phyloP scores from a whole-genome alignment of 306 rosid species.

The Malus sylvestris region DNA sequence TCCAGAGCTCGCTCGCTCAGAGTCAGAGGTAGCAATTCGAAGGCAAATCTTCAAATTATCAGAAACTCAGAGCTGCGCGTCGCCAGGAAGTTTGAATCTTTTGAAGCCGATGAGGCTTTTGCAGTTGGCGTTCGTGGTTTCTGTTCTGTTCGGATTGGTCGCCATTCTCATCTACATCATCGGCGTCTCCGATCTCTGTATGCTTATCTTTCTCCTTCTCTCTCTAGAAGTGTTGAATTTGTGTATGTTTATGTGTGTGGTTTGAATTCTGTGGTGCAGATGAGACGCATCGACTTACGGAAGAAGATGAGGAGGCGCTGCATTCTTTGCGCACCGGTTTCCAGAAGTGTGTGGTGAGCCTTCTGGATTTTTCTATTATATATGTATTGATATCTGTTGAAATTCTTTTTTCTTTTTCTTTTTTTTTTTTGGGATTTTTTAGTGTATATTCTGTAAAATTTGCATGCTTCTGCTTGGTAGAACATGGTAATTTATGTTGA shows the following conservation, averaged over 20 bases:
- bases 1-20: background rate
- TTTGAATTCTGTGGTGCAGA: constrained; percentile 27
- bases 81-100: background rate
- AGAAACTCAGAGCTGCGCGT: background rate
- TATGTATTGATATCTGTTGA: background rate
- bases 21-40: background rate
- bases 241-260: background rate
- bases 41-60: background rate
- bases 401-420: background rate
- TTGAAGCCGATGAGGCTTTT: constrained; percentile 34
- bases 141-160: constrained; percentile 42
- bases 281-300: constrained; percentile 38
- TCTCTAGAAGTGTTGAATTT: background rate
- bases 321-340: constrained; percentile 54
- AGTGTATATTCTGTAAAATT: background rate
- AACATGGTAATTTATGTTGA: background rate
- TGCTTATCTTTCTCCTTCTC: constrained; percentile 5
- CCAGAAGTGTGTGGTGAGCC: constrained; percentile 86
- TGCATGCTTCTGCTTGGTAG: background rate
- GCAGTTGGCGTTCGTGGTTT: constrained; percentile 30
- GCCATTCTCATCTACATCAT: constrained; percentile 47
- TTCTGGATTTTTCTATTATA: background rate
- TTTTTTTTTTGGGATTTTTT: background rate
- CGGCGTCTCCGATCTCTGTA: constrained; percentile 42
- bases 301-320: constrained; percentile 64